A percentile compares a stretch with the other conserved stretches of the same genome.
Conservation (phyloP, 2,329 filamentous ascomycete genomes). For the Calonectria pauciramosa region DNA sequence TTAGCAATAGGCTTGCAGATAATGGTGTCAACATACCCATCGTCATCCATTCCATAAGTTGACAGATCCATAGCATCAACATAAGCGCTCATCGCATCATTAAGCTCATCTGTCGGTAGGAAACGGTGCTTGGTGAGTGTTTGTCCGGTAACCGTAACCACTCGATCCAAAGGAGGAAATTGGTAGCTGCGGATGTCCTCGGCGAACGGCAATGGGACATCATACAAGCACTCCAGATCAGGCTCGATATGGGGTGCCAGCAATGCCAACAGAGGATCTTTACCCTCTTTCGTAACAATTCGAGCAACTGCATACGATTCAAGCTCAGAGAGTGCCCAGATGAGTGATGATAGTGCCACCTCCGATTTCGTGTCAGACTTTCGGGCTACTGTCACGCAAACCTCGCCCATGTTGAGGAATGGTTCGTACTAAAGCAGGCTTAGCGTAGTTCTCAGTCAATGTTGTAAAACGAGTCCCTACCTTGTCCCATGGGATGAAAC, state of each 20-base stretch:
- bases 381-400: conserved; percentile 82
- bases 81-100: conserved; percentile 88
- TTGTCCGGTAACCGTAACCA: conserved; percentile 89
- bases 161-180: conserved; percentile 90
- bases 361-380: conserved; percentile 85
- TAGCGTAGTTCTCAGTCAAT: conserved; percentile 19
- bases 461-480: conserved; percentile 57
- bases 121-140: conserved; percentile 85
- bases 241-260: conserved; percentile 84
- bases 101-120: conserved; percentile 81
- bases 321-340: conserved; percentile 87
- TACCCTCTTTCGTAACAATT: conserved; percentile 86
- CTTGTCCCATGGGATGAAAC: conserved; percentile 82
- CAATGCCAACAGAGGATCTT: conserved; percentile 81
- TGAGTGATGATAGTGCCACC: conserved; percentile 88
- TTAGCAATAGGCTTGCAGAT: background rate
- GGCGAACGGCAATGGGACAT: conserved; percentile 91
- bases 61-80: conserved; percentile 95
- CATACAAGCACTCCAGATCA: conserved; percentile 87
- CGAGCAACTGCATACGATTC: conserved; percentile 90
- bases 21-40: conserved; percentile 67
- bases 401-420: conserved; percentile 87
- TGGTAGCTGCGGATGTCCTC: conserved; percentile 93
- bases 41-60: conserved; percentile 77
- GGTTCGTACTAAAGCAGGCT: conserved; percentile 75